Base-by-base conservation (phyloP, 2,329 filamentous ascomycete genomes). In the Scytalidium sp. region DNA sequence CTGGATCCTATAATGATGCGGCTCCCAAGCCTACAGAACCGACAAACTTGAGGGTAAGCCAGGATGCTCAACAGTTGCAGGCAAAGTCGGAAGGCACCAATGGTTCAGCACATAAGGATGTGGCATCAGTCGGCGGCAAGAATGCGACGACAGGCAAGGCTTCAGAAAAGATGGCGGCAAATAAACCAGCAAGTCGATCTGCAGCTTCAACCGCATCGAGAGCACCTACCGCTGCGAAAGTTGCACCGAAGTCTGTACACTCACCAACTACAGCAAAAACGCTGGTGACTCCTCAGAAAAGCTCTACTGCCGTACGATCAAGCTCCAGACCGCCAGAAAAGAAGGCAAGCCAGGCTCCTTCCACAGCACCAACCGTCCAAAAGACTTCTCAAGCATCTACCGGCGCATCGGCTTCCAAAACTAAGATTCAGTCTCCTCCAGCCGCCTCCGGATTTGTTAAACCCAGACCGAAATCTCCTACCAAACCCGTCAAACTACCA, bases 391-490 rank as follows among this genome's bases (percentile, higher is more conserved):
- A 68, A 36, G 53, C 57, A 40, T 15, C 52, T 4, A 54, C 56
- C 19, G 48, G 47, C 17, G 19, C 51, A 46, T 47, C 55, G 23
- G 50, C 56, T 19, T 36, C 59, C 10, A 64, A 61, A 51, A 57
- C 56, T 22, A 57, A 55, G 49, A 60, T 58, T 27, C 56, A 50
- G 22, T 46, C 59, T 22, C 61, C 61, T n/a, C 61, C 62, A 22
- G 60, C 61, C 29, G 60, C 61, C 41, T 57, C 56, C 40, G 62
- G 60, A 44, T 78, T 78, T 52, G 69, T 74, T 22, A 85, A 84
- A 61, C 79, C 81, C 8, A 85, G 83, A 63, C 69, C 76, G 39
- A 84, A 82, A 66, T 89, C 87, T 10, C 84, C 84, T 2, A 90
- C 87, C 2, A 80, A 83, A 49, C 85, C 86, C 9, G 73, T 84